Evolutionary conservation across 1,284 basidiomycete species (phyloP).

Genomic region (Rhodotorula glutinis): DNA sequence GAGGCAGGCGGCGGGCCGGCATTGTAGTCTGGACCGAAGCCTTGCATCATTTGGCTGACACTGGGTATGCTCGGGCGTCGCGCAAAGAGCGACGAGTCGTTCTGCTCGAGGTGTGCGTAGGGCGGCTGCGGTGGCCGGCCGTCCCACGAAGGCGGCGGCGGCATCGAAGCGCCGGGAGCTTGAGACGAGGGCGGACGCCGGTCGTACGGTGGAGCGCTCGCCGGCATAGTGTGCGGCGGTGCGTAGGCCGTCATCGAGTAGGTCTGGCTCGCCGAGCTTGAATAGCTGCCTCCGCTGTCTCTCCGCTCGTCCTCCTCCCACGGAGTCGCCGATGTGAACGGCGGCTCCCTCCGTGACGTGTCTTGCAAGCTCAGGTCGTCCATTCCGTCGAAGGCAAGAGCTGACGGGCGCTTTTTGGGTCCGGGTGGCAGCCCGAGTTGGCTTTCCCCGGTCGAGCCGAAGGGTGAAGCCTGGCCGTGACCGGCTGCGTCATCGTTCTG

Average conservation of each 20-base stretch:
- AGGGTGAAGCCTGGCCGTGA: constrained; percentile 2
- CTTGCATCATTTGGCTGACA: constrained; percentile 35
- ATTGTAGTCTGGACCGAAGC: constrained; percentile 14
- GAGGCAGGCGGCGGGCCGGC: not conserved
- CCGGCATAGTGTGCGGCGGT: not conserved
- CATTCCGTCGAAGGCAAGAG: constrained; percentile 31
- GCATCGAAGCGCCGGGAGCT: not conserved
- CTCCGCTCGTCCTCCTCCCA: constrained; percentile 34
- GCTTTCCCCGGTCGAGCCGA: not conserved
- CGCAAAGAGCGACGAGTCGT: not conserved
- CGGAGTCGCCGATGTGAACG: constrained; percentile 1
- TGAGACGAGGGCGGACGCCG: not conserved
- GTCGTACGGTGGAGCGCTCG: not conserved
- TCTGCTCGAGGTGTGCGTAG: constrained; percentile 1
- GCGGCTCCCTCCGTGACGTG: constrained; percentile 22
- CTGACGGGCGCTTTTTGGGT: constrained; percentile 28
- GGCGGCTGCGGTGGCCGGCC: not conserved
- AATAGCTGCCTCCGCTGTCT: constrained; percentile 28
- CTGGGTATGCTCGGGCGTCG: constrained; percentile 30
- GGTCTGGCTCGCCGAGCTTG: constrained; percentile 10
- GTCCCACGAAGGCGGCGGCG: not conserved
- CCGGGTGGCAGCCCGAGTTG: constrained; percentile 1
- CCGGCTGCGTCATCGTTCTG: constrained; percentile 16
- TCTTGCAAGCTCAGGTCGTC: constrained; percentile 17
- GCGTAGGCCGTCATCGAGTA: constrained; percentile 15